Evolutionary conservation across 805 yeast genomes (phyloP).

Genomic region (Starmerella scarabaei): DNA sequence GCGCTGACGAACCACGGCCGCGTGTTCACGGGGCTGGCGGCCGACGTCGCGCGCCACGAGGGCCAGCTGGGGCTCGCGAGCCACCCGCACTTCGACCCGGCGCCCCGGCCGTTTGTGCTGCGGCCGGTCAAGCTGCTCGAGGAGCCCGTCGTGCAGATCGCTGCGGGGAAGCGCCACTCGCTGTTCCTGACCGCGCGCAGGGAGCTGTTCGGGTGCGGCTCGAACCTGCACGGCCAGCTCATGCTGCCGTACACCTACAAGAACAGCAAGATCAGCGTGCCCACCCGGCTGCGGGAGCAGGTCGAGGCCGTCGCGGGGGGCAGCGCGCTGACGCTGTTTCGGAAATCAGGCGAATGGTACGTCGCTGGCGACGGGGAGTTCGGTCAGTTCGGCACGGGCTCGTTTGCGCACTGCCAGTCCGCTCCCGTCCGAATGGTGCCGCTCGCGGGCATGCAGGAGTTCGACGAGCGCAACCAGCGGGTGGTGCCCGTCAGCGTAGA

Average conservation of each 20-base stretch:
- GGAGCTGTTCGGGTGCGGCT: slow-evolving; percentile 73
- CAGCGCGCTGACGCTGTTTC: slow-evolving; percentile 48
- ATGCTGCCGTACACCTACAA: slow-evolving; percentile 55
- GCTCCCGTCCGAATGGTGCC: slow-evolving; percentile 49
- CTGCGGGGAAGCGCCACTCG: slow-evolving; percentile 64
- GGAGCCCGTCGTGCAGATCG: slow-evolving; percentile 42
- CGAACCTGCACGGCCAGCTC: slow-evolving; percentile 71
- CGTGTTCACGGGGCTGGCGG: slow-evolving; percentile 37
- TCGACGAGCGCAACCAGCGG: slow-evolving; percentile 34
- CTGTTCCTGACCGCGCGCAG: slow-evolving; percentile 58
- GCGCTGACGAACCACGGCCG: slow-evolving; percentile 46
- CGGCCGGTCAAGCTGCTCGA: slow-evolving; percentile 49
- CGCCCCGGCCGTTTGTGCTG: slow-evolving; percentile 38
- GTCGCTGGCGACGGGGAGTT: slow-evolving; percentile 73
- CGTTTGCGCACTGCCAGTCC: slow-evolving; percentile 58
- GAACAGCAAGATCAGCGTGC: slow-evolving; percentile 58
- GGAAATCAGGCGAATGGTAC: slow-evolving; percentile 26
- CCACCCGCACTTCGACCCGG: slow-evolving; percentile 48
- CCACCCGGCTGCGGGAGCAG: slow-evolving; percentile 38
- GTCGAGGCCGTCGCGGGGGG: slow-evolving; percentile 47
- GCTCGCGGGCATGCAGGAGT: slow-evolving; percentile 39
- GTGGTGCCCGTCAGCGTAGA: slow-evolving; percentile 38
- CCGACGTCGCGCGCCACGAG: slow-evolving; percentile 24
- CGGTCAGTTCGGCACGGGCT: slow-evolving; percentile 77
- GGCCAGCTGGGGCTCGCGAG: slow-evolving; percentile 83